Evolutionary conservation across 2,329 filamentous ascomycete genomes (phyloP).

Genomic region (Pseudocercospora cruenta): DNA sequence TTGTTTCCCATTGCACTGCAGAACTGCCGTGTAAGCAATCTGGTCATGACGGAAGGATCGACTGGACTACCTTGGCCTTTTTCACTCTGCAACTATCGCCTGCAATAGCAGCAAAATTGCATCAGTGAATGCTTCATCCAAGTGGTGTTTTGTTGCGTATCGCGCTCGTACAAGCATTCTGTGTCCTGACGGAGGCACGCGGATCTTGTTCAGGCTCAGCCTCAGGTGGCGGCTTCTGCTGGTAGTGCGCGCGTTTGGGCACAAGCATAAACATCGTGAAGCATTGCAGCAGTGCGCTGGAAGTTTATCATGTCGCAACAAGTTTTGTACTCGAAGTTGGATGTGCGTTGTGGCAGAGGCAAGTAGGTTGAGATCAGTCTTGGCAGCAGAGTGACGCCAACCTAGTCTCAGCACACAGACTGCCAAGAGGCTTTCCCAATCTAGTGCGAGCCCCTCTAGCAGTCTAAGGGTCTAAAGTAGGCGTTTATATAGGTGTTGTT

Average conservation of each 20-base stretch:
- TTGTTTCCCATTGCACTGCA: constrained; percentile 6
- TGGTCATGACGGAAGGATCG: neutral
- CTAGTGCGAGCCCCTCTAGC: too few relatives aligned
- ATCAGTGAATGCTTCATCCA: neutral
- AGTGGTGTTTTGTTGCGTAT: neutral
- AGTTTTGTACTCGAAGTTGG: neutral
- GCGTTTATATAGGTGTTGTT: too few relatives aligned
- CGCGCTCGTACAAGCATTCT: constrained; percentile 1
- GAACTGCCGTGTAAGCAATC: neutral
- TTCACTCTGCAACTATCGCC: neutral
- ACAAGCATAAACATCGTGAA: neutral
- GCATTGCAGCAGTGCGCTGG: neutral
- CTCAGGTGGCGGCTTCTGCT: neutral
- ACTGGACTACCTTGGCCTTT: neutral
- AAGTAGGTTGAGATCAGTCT: too few relatives aligned
- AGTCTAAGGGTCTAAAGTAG: too few relatives aligned
- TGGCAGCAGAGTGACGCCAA: too few relatives aligned
- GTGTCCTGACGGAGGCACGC: neutral
- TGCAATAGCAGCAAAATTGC: neutral
- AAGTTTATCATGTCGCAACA: neutral
- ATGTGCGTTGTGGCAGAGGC: too few relatives aligned
- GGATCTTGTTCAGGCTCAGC: neutral
- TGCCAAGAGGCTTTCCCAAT: too few relatives aligned
- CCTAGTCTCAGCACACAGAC: too few relatives aligned
- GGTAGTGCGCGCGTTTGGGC: neutral